phyloP scores from a whole-genome alignment of 1,284 basidiomycete genomes.

The Termitomyces sp. region DNA sequence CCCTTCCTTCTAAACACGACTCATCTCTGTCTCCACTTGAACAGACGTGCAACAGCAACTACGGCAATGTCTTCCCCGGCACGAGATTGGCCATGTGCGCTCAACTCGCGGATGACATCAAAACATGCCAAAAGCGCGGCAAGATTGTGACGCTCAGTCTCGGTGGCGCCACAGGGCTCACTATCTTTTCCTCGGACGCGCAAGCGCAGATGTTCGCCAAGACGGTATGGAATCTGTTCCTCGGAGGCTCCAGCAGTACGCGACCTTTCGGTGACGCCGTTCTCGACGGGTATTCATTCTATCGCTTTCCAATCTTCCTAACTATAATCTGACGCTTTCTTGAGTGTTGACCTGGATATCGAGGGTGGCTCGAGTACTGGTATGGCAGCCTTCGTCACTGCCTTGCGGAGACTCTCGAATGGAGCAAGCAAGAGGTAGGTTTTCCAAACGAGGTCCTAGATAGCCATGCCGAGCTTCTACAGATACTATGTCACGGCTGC shows the following conservation, averaged over 20 bases:
- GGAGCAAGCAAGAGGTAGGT: slow-evolving; percentile 48
- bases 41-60: slow-evolving; percentile 46
- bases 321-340: not conserved
- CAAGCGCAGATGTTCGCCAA: slow-evolving; percentile 50
- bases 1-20: not conserved
- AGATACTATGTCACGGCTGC: slow-evolving; percentile 62
- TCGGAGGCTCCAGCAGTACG: slow-evolving; percentile 50
- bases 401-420: slow-evolving; percentile 42
- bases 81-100: slow-evolving; percentile 53
- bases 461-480: not conserved
- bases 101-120: slow-evolving; percentile 49
- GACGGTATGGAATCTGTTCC: slow-evolving; percentile 62
- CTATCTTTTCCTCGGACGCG: slow-evolving; percentile 44
- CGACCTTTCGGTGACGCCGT: slow-evolving; percentile 62
- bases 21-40: not conserved
- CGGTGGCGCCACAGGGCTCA: slow-evolving; percentile 54
- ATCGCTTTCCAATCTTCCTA: not conserved
- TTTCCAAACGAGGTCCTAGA: not conserved
- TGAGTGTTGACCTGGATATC: slow-evolving; percentile 61
- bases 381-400: slow-evolving; percentile 50
- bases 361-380: slow-evolving; percentile 53
- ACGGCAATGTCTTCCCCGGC: slow-evolving; percentile 44
- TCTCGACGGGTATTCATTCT: slow-evolving; percentile 54
- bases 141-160: slow-evolving; percentile 62
- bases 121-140: slow-evolving; percentile 56